Evolutionary conservation across 306 rosid species (phyloP), one percentile per base, ranked within the genome.

Genomic region (Gleditsia sinensis): DNA sequence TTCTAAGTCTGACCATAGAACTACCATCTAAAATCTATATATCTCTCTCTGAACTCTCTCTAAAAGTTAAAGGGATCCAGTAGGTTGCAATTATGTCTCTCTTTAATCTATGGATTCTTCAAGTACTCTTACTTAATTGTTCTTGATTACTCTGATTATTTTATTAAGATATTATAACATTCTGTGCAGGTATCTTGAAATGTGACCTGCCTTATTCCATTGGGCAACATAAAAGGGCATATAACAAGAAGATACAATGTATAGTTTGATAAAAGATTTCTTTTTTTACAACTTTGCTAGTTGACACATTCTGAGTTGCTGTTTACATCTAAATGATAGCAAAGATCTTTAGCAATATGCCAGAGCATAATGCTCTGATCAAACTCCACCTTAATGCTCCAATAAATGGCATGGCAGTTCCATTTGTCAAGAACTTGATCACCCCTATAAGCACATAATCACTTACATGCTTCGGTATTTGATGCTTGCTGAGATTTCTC

Each of bases 291-390:
- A 33, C 45, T 40, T 32, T 60, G 46, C 2, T 42, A 16, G 1
- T 6, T 20, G 0, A 5, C 19, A 14, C 2, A 6, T 36, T 5
- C 24, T 9, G 55, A 6, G 20, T n/a, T 50, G 11, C 19, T 24
- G 28, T 12, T 12, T 24, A 3, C 8, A 55, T 71, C 81, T 27
- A 40, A 54, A 33, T 34, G 21, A 16, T 45, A 71, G 2, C 81
- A 76, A 3, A 81, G 81, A 64, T 76, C 81, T 5, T 81, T 81
- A 12, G 85, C 81, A 20, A 81, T 81, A 37, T 81, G 85, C 85
- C 85, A 81, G 37, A 81, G 78, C 25, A 55, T 10, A 49, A 77
- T 71, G 76, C 76, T 77, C 20, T 69, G 24, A 36, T 77, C 81
- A 69, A 77, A 77, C 46, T 69, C 81, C 4, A 39, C 57, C 19